Evolutionary conservation across 306 rosid species (phyloP).

Genomic region (Lotus japonicus): DNA sequence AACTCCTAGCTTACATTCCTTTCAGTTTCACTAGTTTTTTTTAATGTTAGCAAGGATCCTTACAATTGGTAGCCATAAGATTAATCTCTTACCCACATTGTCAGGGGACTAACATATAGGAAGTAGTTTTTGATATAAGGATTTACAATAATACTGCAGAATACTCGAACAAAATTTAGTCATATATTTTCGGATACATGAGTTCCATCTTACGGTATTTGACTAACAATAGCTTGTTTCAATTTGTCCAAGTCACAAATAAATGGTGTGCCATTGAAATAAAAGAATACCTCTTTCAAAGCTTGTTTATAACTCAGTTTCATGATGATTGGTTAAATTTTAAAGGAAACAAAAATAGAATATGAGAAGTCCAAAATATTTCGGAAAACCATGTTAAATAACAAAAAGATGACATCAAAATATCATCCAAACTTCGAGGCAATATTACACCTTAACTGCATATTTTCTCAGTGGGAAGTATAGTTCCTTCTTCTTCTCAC

Average conservation of each 20-base stretch:
- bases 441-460: constrained; percentile 51
- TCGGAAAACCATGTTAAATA: neutral
- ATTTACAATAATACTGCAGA: no score
- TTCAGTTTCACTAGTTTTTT: no score
- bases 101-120: no score
- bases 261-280: neutral
- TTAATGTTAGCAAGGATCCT: no score
- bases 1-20: no score
- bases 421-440: neutral
- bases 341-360: neutral
- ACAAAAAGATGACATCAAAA: neutral
- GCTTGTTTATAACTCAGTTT: neutral
- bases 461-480: constrained; percentile 57
- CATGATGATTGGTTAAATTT: neutral
- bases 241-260: neutral
- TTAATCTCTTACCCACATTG: no score
- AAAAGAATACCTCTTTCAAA: neutral
- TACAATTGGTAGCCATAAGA: no score
- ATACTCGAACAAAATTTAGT: no score
- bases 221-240: no score
- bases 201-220: no score
- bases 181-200: no score
- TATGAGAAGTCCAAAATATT: neutral
- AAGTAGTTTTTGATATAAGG: no score
- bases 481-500: constrained; percentile 44